Conservation (phyloP, 2,329 filamentous ascomycete genomes). For the Fusarium sp. region DNA sequence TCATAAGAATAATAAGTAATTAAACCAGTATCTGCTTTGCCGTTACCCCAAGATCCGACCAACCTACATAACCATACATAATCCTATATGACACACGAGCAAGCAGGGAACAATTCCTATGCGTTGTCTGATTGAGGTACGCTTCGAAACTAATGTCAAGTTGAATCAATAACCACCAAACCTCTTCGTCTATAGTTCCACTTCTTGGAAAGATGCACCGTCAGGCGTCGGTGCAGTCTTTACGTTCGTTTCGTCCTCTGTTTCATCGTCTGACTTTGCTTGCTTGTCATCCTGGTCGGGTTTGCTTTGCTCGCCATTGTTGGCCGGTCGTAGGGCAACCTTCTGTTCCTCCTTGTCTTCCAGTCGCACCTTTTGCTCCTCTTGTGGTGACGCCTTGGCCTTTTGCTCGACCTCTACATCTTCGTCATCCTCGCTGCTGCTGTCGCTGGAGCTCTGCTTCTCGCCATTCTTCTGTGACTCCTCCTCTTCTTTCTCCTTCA, state of each 20-base stretch:
- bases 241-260: constrained; percentile 54
- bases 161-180: constrained; percentile 7
- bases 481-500: constrained; percentile 43
- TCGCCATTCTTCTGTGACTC: constrained; percentile 41
- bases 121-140: constrained; percentile 17
- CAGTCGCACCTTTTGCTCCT: constrained; percentile 70
- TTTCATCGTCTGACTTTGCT: constrained; percentile 53
- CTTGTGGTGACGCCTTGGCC: constrained; percentile 52
- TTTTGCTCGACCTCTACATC: constrained; percentile 55
- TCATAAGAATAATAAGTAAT: constrained; percentile 21
- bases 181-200: constrained; percentile 64
- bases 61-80: constrained; percentile 34
- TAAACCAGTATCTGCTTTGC: constrained; percentile 44
- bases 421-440: constrained; percentile 44
- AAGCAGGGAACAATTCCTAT: constrained; percentile 15
- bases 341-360: constrained; percentile 71
- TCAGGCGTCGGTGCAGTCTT: constrained; percentile 66
- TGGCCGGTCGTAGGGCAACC: constrained; percentile 63
- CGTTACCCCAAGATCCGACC: constrained; percentile 33
- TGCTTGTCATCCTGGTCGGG: constrained; percentile 50
- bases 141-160: constrained; percentile 13
- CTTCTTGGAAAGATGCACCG: constrained; percentile 74
- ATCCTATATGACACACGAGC: constrained; percentile 13
- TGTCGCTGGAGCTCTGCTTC: constrained; percentile 37
- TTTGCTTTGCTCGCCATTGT: constrained; percentile 52